A percentile compares a stretch with the other conserved stretches of the same genome.
Evolutionary conservation across 768 basidiomycete species (phyloP).

Genomic region (Calocybe gangraenosa): DNA sequence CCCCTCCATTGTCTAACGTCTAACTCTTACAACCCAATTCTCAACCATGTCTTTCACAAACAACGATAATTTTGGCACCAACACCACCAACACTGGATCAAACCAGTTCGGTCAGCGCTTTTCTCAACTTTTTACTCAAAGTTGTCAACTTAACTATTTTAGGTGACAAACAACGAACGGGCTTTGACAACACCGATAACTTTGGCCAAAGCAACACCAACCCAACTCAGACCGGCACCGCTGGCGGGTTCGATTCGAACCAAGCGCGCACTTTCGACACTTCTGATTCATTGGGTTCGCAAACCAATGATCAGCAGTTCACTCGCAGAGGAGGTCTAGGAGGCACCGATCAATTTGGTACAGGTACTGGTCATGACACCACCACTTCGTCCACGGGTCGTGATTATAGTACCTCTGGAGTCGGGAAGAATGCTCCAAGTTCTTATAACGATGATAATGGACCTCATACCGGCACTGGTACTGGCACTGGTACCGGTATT

Average conservation of each 20-base stretch:
- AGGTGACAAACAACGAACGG: background rate
- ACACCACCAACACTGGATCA: conserved; percentile 9
- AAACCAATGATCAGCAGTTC: too few relatives aligned
- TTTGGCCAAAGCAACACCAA: conserved; percentile 1
- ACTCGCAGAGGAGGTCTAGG: too few relatives aligned
- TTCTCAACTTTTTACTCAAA: too few relatives aligned
- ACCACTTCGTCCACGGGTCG: too few relatives aligned
- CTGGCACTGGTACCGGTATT: background rate
- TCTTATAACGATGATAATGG: too few relatives aligned
- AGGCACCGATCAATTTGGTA: too few relatives aligned
- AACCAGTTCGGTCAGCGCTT: conserved; percentile 4
- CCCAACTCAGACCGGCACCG: conserved; percentile 1
- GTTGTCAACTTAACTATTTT: background rate
- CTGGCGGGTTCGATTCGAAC: too few relatives aligned
- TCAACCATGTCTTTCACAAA: conserved; percentile 16
- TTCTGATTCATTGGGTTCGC: too few relatives aligned
- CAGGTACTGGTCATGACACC: too few relatives aligned
- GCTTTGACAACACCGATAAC: conserved; percentile 4
- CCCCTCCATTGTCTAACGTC: background rate
- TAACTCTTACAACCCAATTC: background rate
- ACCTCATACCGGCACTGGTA: background rate
- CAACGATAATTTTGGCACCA: conserved; percentile 5
- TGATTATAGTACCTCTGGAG: too few relatives aligned
- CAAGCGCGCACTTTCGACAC: too few relatives aligned
- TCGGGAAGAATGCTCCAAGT: too few relatives aligned